Evolutionary conservation across 805 yeast genomes (phyloP).

Genomic region (Candida sakaeoensis): DNA sequence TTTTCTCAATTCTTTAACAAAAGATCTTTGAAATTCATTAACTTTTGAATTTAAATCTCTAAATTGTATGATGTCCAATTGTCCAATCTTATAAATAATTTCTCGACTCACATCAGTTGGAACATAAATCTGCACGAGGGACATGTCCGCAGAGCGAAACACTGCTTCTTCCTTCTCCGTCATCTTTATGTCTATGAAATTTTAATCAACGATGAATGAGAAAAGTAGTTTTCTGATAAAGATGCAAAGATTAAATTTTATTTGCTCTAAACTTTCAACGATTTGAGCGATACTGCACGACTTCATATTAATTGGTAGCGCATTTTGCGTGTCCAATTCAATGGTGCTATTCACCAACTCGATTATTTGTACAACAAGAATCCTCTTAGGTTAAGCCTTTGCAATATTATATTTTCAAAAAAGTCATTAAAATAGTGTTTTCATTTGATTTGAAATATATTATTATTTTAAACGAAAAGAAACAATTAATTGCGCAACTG

Average conservation of each 20-base stretch:
- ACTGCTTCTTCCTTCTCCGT: conserved; percentile 41
- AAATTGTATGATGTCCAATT: conserved; percentile 81
- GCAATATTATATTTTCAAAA: no score
- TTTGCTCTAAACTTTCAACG: conserved; percentile 7
- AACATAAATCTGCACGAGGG: conserved; percentile 84
- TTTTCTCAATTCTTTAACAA: conserved; percentile 80
- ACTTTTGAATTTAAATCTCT: conserved; percentile 77
- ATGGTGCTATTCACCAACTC: no score
- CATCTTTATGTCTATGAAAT: background rate
- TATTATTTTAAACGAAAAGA: no score
- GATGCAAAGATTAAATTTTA: conserved; percentile 1
- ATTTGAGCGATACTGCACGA: background rate
- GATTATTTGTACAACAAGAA: no score
- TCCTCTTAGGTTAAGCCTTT: no score
- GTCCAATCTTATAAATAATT: conserved; percentile 81
- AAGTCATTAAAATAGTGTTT: no score
- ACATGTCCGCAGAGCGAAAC: conserved; percentile 91
- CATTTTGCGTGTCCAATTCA: no score
- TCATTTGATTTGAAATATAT: no score
- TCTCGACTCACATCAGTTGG: conserved; percentile 89
- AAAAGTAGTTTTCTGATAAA: background rate
- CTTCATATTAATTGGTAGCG: conserved; percentile 1
- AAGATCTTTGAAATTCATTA: conserved; percentile 83
- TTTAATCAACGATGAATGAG: background rate
- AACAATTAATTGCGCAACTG: no score